Percentiles rank a stretch among this genome's conserved stretches.
These are phyloP conservation scores for Funneliformis geosporum DNA, from an alignment of 192 early-diverging fungal species.

Conservation along the genomic window DNA sequence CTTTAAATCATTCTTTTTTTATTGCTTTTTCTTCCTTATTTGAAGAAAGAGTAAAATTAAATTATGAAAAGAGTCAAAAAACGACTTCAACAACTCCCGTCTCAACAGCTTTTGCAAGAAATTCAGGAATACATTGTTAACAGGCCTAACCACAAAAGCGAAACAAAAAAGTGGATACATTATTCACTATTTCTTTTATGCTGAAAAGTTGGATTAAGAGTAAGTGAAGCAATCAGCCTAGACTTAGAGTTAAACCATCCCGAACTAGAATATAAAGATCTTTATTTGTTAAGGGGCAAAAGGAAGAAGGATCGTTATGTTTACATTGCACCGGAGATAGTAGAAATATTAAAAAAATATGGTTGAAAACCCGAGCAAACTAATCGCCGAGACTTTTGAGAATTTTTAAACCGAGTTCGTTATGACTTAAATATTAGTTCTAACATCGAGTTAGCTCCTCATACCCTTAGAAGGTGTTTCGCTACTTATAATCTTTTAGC, in stretches of 20 bases:
- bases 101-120: constrained; percentile 21
- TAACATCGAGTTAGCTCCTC: not conserved
- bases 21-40: too few relatives aligned
- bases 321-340: not conserved
- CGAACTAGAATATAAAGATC: not conserved
- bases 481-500: constrained; percentile 18
- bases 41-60: too few relatives aligned
- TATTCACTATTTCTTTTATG: constrained; percentile 17
- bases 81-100: constrained; percentile 9
- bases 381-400: constrained; percentile 18
- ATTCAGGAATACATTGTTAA: constrained; percentile 11
- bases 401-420: constrained; percentile 19
- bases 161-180: constrained; percentile 20
- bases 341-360: constrained; percentile 9
- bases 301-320: constrained; percentile 20
- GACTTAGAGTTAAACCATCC: constrained; percentile 8
- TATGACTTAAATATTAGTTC: constrained; percentile 14
- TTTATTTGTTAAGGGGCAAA: constrained; percentile 11
- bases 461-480: constrained; percentile 11
- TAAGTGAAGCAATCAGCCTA: constrained; percentile 12
- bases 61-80: too few relatives aligned
- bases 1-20: too few relatives aligned
- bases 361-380: constrained; percentile 4
- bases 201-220: constrained; percentile 8
- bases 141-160: constrained; percentile 18